Evolutionary conservation across 352 stramenopile genomes (phyloP), one percentile per base, ranked within the genome.

Genomic region (Globisporangium recalcitrans): DNA sequence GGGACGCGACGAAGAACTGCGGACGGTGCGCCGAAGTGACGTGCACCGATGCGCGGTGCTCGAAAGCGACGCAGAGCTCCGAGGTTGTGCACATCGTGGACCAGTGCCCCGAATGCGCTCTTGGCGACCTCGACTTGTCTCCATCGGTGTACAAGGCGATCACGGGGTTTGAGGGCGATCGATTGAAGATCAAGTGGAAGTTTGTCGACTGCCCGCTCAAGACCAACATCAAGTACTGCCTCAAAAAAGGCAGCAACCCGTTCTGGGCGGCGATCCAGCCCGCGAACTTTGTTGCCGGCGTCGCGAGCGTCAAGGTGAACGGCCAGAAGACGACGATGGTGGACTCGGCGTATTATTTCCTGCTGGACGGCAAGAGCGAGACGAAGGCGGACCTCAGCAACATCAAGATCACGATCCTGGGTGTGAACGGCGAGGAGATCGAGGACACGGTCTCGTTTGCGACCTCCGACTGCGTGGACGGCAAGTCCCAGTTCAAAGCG

Each of bases 51-150:
- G 42, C 71, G 19, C 67, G 60, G 40, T 91, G 81, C 62, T 38
- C 68, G 3, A 68, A 65, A 51, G 58, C 38, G 29, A 42, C 27
- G 24, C 60, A 51, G 53, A 16, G 29, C 22, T 74, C 72, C 40
- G 78, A 88, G 70, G 65, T 80, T 42, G 81, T 87, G 5, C 74
- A 89, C 60, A 83, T 91, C 54, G 69, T 88, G 21, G 82, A 91
- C 63, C 75, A 85, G 60, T 91, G 82, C 62, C 77, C 79, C 13
- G 74, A 71, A 16, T 89, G 79, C 51, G 54, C 29, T 3, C 62
- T 67, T 21, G 82, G 79, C 16, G 79, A 88, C 57, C 60, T 89
- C 26, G 79, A 88, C 58, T 60, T 91, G 54, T 81, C 77, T 0
- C 70, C 77, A 4, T 61, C 71, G n/a, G 69, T 79, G 1, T 82